Conservation (phyloP, 352 stramenopile genomes). For the Globisporangium spiculum region DNA sequence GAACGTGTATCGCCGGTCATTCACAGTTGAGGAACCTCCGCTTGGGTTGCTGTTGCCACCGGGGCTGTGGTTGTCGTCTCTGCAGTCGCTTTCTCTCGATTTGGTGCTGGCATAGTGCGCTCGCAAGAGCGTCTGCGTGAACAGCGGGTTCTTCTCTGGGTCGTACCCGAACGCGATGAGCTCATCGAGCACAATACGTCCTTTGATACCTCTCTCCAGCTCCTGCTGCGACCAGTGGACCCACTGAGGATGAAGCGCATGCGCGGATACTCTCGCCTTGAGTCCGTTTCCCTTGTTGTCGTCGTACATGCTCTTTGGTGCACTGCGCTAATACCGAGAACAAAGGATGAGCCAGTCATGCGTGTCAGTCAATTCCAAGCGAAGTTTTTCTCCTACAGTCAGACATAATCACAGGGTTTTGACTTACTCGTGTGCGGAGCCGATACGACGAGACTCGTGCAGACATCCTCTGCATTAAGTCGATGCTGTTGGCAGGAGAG, state of each 20-base stretch:
- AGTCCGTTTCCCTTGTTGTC: conserved; percentile 11
- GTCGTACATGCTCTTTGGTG: conserved; percentile 42
- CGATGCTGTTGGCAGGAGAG: conserved; percentile 39
- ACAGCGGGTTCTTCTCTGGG: conserved; percentile 45
- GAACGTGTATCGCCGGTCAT: conserved; percentile 41
- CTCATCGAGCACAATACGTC: conserved; percentile 50
- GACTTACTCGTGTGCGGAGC: conserved; percentile 42
- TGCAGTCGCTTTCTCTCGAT: conserved; percentile 2
- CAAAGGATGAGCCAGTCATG: conserved; percentile 9
- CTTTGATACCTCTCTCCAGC: conserved; percentile 53
- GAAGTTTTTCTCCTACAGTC: background rate
- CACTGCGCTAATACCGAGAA: conserved; percentile 26
- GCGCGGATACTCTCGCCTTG: conserved; percentile 12
- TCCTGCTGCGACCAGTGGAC: conserved; percentile 66
- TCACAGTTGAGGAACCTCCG: background rate
- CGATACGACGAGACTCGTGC: conserved; percentile 42
- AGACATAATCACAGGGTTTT: background rate
- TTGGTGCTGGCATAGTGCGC: background rate
- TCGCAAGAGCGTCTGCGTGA: conserved; percentile 47
- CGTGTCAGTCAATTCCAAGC: background rate
- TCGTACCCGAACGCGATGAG: conserved; percentile 50
- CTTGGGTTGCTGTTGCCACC: background rate
- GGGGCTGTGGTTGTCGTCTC: conserved; percentile 19
- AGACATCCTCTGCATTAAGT: conserved; percentile 67
- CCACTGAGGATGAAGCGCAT: conserved; percentile 54